Base-by-base conservation (phyloP, 2,329 filamentous ascomycete species). In the Lecanicillium sp. region DNA sequence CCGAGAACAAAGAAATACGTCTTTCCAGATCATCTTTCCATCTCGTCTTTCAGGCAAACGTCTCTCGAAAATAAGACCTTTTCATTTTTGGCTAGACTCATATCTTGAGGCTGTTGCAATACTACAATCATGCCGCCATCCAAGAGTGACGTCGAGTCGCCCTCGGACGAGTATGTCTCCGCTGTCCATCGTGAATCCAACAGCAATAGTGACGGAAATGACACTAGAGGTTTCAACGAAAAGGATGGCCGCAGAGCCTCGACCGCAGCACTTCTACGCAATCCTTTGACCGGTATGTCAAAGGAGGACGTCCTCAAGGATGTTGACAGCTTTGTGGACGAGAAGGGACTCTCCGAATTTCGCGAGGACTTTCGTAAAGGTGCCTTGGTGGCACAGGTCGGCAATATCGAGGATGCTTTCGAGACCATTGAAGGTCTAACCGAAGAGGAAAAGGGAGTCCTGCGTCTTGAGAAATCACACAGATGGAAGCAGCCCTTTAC, bases 301-400 rank as follows among this genome's bases (percentile, higher is more conserved):
- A 40, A 47, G 2, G 51, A 56, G 1, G 50, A 58, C 33, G 12
- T 62, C 2, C 37, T 61, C 2, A 49, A 49, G 1, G 62, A 65
- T 6, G 64, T 61, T 3, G 54, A 62, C 20, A 33, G 40, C 2
- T 68, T 67, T 36, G 54, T 60, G n/a, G 45, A 56, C 3, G 45
- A 51, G 17, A 57, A 51, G 34, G 60, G 59, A 2, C 51, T 66
- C 1, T 20, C 38, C 1, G 57, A 61, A 5, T 44, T 63, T 17
- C 50, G 55, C 1, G 60, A 62, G 12, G 66, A 66, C 17, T 78
- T 78, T 49, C 64, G 62, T 29, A 58, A 71, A 36, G 73, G 72
- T 6, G 72, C 71, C 4, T 58, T 75, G 3, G 50, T 74, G 15
- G 73, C 73, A 3, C 70, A 63, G 34, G 60, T 64, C 2, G 65